Evolutionary conservation across 2,329 filamentous ascomycete species (phyloP), one percentile per base, ranked within the genome.

Genomic region (Fusarium napiforme): DNA sequence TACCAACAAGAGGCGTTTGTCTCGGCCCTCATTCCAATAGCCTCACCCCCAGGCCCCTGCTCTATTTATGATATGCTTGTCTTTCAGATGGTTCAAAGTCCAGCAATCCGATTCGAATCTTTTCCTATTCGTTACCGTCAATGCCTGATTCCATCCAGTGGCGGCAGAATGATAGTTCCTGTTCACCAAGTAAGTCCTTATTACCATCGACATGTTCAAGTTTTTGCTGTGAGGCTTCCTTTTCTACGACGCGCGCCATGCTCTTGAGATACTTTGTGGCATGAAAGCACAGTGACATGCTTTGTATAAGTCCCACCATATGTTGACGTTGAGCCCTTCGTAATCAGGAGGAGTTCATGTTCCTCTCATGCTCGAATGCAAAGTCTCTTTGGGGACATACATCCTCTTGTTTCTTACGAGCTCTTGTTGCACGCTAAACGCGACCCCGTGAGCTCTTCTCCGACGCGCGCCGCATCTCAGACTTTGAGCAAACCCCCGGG

Each of bases 361-460:
- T 46, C 60, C 46, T 23, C 49, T 70, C 40, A 37, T 39, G 67
- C 28, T 43, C 32, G 56, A 69, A 55, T 34, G 59, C 32, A 58
- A 60, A 34, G 21, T 50, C 26, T 60, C 50, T 61, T 50, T 42
- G 69, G 42, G 55, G 57, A 45, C 23, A 30, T 57, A 46, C 45
- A 52, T 49, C 34, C 68, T 60, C 64, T 62, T 40, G 43, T 67
- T 42, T 49, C 59, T 59, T 63, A 40, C 34, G 57, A 67, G 32
- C 58, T 64, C 65, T 74, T 64, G 56, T 64, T 53, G 61, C 53
- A 75, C 70, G 74, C 76, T 78, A 78, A 72, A 67, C 62, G 64
- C 72, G 71, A 76, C 67, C 76, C 69, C 74, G 75, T 78, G 75
- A 77, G 71, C 74, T 68, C 60, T 57, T 63, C 67, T 64, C 61